Conservation (phyloP, 176 grass and related monocot species). For the Hordeum marinum region DNA sequence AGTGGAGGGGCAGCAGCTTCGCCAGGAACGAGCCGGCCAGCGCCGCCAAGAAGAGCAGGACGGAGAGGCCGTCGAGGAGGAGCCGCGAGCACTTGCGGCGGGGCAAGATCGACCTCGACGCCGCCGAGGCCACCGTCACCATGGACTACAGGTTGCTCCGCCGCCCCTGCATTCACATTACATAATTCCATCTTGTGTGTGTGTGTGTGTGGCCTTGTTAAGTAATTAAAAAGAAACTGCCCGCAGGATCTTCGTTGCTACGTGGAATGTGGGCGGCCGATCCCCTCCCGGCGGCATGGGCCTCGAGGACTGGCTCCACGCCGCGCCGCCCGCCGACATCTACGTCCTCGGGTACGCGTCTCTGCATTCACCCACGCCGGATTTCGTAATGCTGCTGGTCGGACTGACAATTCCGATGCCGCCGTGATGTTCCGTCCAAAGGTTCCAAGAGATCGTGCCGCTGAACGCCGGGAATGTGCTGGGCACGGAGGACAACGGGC, state of each 20-base stretch:
- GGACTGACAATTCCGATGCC: not conserved
- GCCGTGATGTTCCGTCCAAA: conserved; percentile 22
- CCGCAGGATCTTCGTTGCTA: conserved; percentile 84
- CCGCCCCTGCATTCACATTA: conserved; percentile 12
- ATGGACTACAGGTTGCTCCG: conserved; percentile 62
- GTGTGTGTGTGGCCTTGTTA: conserved; percentile 12
- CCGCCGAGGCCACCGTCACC: conserved; percentile 80
- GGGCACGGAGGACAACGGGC: conserved; percentile 95
- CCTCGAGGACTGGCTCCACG: conserved; percentile 97
- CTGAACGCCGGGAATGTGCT: conserved; percentile 95
- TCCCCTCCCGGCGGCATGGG: conserved; percentile 75
- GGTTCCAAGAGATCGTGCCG: conserved; percentile 98
- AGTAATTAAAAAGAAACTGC: not conserved
- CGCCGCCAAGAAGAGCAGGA: conserved; percentile 90
- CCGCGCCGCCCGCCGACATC: conserved; percentile 88
- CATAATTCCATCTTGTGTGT: not conserved
- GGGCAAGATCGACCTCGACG: conserved; percentile 88
- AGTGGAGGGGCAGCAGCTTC: conserved; percentile 86
- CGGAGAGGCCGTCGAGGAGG: conserved; percentile 42
- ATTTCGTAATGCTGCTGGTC: not conserved
- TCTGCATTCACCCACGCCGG: not conserved
- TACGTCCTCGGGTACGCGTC: conserved; percentile 73
- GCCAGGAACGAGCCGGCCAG: conserved; percentile 51
- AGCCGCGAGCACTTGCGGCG: conserved; percentile 52
- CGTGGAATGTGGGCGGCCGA: conserved; percentile 97